Base-by-base conservation (phyloP, 768 basidiomycete species). In the Podaxis rugospora region DNA sequence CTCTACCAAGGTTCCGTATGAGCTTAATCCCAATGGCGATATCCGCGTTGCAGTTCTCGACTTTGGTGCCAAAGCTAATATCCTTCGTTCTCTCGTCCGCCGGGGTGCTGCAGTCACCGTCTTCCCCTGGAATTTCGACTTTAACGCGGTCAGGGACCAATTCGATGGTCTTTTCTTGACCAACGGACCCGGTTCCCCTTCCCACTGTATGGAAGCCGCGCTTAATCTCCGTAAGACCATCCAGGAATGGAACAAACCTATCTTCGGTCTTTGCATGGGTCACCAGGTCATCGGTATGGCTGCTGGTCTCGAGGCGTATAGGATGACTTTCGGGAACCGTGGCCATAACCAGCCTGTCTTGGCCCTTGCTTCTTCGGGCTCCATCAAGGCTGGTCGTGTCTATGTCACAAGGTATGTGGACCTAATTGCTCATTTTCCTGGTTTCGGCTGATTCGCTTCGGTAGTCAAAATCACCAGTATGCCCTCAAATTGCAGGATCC, bases 231-330 rank as follows among this genome's bases (percentile, higher is more conserved):
- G 93, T 66, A 83, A 82, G 68, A 96, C 94, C 10, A 74, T 99
- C 54, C 67, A 80, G 35, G 93, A 95, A 74, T 98, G 96, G 96
- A 76, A 86, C 70, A 93, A 87, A 71, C 97, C 97, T 10, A 82
- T 98, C 42, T 98, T 98, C 66, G 97, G 97, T 57, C 95, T 99
- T 66, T 99, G 97, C 75, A 98, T 99, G 97, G 97, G 96, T 54
- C 93, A 98, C 71, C 96, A 98, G 75, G 84, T 99, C 66, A 91
- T 99, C 66, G 97, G 96, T 52, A 91, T 99, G 82, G 97, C 96
- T 27, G 96, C 95, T 23, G 96, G 97, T 21, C 74, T 98, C 57
- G 95, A 97, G 66, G 93, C 95, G 18, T 98, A 98, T 74, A 84
- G 97, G 49, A 99, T 99, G 97, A 94, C 89, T 9, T 99, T 98